phyloP scores from a whole-genome alignment of 1,139 yeast genomes.

The Pichia sp. region DNA sequence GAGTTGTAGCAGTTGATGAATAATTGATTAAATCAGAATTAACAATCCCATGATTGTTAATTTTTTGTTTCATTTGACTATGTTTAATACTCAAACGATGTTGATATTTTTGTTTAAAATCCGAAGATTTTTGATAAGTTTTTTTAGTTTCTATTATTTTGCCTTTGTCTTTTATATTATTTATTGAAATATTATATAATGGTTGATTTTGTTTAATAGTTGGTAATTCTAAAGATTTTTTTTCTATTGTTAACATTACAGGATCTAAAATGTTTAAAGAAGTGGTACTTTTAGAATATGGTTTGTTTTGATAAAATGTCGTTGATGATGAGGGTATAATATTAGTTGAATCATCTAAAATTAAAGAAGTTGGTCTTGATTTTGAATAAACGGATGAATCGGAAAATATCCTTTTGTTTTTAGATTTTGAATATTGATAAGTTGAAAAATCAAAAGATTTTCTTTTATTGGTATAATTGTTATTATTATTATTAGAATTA shows the following conservation, averaged over 20 bases:
- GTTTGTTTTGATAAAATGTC: too few species aligned
- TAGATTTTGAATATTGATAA: slow-evolving; percentile 3
- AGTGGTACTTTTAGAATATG: too few species aligned
- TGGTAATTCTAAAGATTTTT: too few species aligned
- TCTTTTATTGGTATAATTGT: background rate
- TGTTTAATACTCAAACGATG: background rate
- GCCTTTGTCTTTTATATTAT: too few species aligned
- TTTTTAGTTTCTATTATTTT: too few species aligned
- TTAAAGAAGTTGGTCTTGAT: slow-evolving; percentile 8
- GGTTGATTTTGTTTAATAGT: too few species aligned
- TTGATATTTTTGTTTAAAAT: background rate
- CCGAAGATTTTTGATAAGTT: too few species aligned
- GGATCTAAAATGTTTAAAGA: too few species aligned
- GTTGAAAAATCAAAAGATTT: slow-evolving; percentile 7
- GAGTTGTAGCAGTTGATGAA: background rate
- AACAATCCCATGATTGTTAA: slow-evolving; percentile 7
- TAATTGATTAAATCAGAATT: background rate
- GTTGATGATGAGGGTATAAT: too few species aligned
- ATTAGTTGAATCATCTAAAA: background rate
- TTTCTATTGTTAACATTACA: too few species aligned
- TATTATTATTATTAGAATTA: background rate
- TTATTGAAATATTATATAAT: too few species aligned
- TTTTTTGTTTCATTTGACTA: background rate
- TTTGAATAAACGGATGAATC: slow-evolving; percentile 10
- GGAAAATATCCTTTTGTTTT: slow-evolving; percentile 2